These are phyloP conservation scores for Aureococcus anophagefferens DNA, from an alignment of 108 stramenopile genomes.

Conservation along the genomic window DNA sequence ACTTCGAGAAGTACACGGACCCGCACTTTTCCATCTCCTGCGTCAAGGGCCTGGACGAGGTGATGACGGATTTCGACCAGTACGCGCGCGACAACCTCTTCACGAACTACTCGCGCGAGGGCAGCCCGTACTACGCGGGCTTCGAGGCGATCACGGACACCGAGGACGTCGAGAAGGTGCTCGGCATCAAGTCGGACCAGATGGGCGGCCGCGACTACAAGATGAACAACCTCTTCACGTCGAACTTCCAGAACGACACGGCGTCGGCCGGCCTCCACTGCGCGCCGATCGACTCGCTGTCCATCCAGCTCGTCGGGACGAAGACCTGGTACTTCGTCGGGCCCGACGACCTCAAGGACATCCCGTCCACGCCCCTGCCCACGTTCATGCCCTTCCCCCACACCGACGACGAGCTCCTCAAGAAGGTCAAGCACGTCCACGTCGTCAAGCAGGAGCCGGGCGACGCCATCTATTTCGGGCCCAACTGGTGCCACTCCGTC, in stretches of 20 bases:
- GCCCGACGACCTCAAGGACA: not conserved
- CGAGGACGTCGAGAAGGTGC: too few species aligned
- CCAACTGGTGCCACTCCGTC: constrained; percentile 7
- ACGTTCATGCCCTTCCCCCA: not conserved
- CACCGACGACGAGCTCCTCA: not conserved
- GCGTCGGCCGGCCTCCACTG: not conserved
- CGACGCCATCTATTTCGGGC: not conserved
- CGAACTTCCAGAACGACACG: not conserved
- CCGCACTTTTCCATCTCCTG: too few species aligned
- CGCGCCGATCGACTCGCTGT: constrained; percentile 1
- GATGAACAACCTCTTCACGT: too few species aligned
- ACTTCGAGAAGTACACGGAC: too few species aligned
- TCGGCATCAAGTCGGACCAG: too few species aligned
- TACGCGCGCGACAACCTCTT: too few species aligned
- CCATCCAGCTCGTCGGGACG: constrained; percentile 1
- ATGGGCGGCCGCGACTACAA: too few species aligned
- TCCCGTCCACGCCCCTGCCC: not conserved
- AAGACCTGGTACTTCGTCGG: constrained; percentile 4
- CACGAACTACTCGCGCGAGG: too few species aligned
- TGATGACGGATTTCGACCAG: too few species aligned
- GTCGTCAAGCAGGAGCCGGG: constrained; percentile 4
- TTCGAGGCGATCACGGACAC: too few species aligned
- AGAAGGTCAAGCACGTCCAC: not conserved
- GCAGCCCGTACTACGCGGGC: too few species aligned
- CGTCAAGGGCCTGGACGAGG: too few species aligned